phyloP scores from a whole-genome alignment of 139 green algal genomes.

The Coelastrella sp. region DNA sequence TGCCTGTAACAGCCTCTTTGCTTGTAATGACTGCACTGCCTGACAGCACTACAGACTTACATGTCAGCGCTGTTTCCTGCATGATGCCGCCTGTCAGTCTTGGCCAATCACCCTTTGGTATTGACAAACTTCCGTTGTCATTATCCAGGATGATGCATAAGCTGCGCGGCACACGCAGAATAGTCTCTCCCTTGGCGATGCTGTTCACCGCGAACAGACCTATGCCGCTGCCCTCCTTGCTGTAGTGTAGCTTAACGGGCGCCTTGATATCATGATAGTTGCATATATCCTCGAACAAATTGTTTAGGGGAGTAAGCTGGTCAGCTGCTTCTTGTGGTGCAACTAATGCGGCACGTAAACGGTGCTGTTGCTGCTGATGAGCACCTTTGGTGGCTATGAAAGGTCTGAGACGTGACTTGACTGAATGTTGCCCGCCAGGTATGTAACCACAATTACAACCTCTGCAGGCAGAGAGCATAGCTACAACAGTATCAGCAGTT shows the following conservation, averaged over 20 bases:
- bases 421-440: no score
- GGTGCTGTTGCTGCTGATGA: neutral
- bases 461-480: no score
- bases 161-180: constrained; percentile 56
- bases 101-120: constrained; percentile 36
- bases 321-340: neutral
- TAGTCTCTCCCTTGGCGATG: constrained; percentile 29
- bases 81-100: constrained; percentile 29
- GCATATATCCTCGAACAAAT: constrained; percentile 33
- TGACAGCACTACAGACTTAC: neutral
- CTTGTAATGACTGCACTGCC: no score
- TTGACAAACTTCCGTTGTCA: constrained; percentile 49
- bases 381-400: neutral
- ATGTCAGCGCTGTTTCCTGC: neutral
- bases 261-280: neutral
- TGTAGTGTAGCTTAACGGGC: neutral
- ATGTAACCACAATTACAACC: no score
- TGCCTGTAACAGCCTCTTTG: no score
- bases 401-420: no score
- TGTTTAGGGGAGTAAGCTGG: constrained; percentile 3
- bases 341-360: neutral
- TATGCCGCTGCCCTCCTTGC: constrained; percentile 1
- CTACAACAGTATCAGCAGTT: no score
- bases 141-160: constrained; percentile 69
- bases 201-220: constrained; percentile 39